Conservation (phyloP, 2,329 filamentous ascomycete genomes). For the Malbranchea cinnamomea region DNA sequence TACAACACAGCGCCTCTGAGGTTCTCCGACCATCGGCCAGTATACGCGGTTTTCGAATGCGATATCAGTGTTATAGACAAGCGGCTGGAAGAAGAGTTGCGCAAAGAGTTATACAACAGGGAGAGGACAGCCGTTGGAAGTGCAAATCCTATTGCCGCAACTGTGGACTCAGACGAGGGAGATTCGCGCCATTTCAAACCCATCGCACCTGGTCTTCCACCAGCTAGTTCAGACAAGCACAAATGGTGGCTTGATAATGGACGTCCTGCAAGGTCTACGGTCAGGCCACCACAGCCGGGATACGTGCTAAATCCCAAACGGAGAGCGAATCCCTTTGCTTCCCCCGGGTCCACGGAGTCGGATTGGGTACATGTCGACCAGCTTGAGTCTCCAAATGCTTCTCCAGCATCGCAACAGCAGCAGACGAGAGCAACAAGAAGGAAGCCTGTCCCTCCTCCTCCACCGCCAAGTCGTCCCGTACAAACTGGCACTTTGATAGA, state of each 20-base stretch:
- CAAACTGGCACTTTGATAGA: neutral
- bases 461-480: neutral
- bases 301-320: constrained; percentile 57
- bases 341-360: constrained; percentile 55
- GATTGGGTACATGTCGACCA: constrained; percentile 55
- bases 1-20: constrained; percentile 71
- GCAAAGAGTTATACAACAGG: constrained; percentile 56
- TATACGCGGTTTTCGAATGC: constrained; percentile 80
- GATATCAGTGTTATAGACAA: constrained; percentile 70
- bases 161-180: constrained; percentile 15
- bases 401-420: neutral
- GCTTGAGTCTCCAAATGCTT: neutral
- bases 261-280: constrained; percentile 57
- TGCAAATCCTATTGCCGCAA: constrained; percentile 11
- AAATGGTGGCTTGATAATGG: constrained; percentile 54
- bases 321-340: constrained; percentile 66
- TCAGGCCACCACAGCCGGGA: constrained; percentile 51
- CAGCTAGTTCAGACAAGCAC: constrained; percentile 44
- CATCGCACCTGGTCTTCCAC: constrained; percentile 60
- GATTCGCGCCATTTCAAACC: constrained; percentile 74
- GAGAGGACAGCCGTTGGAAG: constrained; percentile 51
- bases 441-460: constrained; percentile 1
- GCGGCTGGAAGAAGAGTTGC: constrained; percentile 53
- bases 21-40: constrained; percentile 93
- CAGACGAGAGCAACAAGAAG: neutral